Evolutionary conservation across 805 yeast genomes (phyloP).

Genomic region (Hanseniaspora meyeri): DNA sequence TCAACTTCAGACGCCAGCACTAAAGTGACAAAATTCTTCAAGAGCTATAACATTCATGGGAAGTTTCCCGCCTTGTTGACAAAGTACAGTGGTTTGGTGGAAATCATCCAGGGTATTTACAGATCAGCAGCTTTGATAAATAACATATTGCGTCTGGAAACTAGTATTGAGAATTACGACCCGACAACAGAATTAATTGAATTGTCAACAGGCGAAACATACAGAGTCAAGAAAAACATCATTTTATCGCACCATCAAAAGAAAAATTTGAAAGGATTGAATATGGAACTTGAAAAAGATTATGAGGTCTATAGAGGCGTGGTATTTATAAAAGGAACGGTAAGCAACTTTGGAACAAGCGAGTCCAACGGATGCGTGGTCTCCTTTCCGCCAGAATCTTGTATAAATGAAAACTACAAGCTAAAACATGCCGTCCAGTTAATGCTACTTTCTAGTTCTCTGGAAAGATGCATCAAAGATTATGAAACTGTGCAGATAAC

Average conservation of each 20-base stretch:
- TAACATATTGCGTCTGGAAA: constrained; percentile 76
- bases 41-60: constrained; percentile 84
- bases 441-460: neutral
- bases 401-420: neutral
- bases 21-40: constrained; percentile 69
- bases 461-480: neutral
- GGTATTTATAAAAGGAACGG: neutral
- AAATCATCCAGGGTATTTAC: constrained; percentile 90
- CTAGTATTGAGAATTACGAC: constrained; percentile 54
- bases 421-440: neutral
- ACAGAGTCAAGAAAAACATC: constrained; percentile 35
- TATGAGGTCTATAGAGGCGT: neutral
- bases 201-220: constrained; percentile 62
- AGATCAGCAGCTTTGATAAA: constrained; percentile 98
- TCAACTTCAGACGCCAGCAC: constrained; percentile 64
- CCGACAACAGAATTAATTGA: constrained; percentile 52
- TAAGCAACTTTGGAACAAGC: neutral
- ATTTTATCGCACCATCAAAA: constrained; percentile 2
- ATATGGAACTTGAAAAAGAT: neutral
- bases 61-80: constrained; percentile 84
- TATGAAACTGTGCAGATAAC: neutral
- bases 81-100: constrained; percentile 94
- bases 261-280: neutral
- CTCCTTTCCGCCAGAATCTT: neutral
- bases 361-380: constrained; percentile 3